Conservation (phyloP, 495 filamentous ascomycete species). For the Penicillium malachiteum region DNA sequence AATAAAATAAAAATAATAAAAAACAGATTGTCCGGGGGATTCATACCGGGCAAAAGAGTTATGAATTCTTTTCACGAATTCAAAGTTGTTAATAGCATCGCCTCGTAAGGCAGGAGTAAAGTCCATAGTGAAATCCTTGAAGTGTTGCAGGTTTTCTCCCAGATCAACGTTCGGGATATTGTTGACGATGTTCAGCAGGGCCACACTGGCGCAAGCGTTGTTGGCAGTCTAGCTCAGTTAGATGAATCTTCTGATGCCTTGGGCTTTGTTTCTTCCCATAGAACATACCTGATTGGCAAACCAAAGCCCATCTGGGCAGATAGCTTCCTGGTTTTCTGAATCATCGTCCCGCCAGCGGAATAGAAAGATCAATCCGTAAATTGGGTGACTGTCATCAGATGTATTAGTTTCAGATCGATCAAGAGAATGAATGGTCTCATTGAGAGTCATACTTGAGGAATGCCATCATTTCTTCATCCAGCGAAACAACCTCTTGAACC, state of each 20-base stretch:
- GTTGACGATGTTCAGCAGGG: slow-evolving; percentile 87
- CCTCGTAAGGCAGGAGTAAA: slow-evolving; percentile 74
- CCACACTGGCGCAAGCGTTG: slow-evolving; percentile 86
- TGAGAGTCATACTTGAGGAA: slow-evolving; percentile 52
- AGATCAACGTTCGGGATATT: slow-evolving; percentile 67
- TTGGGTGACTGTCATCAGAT: slow-evolving; percentile 54
- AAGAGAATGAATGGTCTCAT: neutral
- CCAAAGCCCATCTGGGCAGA: slow-evolving; percentile 74
- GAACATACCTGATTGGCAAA: slow-evolving; percentile 82
- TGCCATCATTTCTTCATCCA: slow-evolving; percentile 68
- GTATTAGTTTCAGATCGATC: neutral
- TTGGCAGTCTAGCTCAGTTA: slow-evolving; percentile 56
- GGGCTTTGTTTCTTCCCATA: too few relatives aligned
- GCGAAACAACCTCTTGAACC: slow-evolving; percentile 73
- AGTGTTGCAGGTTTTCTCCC: slow-evolving; percentile 62
- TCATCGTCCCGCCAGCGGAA: slow-evolving; percentile 69
- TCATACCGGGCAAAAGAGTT: slow-evolving; percentile 81
- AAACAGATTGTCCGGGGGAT: too few relatives aligned
- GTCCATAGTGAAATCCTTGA: slow-evolving; percentile 67
- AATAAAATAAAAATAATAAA: too few relatives aligned
- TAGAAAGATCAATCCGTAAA: slow-evolving; percentile 81
- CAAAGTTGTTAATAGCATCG: slow-evolving; percentile 67
- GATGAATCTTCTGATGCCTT: neutral
- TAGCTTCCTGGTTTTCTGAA: slow-evolving; percentile 52
- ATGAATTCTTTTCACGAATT: slow-evolving; percentile 76